Evolutionary conservation across 306 rosid genomes (phyloP).

Genomic region (Neltuma alba): DNA sequence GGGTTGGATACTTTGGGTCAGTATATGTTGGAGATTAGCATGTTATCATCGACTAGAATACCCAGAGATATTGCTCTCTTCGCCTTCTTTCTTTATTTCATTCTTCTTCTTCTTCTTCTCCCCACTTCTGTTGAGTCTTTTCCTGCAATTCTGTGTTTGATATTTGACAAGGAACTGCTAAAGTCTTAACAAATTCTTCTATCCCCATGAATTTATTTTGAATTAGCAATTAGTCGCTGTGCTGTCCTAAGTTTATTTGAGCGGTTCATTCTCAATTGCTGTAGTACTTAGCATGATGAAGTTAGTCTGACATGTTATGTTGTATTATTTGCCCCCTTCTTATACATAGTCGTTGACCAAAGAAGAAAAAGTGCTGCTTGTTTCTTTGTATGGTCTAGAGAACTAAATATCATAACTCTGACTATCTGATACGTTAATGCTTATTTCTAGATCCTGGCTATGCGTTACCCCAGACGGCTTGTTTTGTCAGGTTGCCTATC

Average conservation of each 20-base stretch:
- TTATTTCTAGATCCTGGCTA: slow-evolving; percentile 77
- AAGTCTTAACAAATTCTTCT: neutral
- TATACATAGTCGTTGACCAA: neutral
- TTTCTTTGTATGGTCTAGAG: neutral
- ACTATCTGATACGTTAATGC: slow-evolving; percentile 36
- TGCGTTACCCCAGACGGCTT: slow-evolving; percentile 91
- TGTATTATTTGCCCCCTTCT: neutral
- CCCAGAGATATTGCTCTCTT: neutral
- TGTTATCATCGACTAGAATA: neutral
- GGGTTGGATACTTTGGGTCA: neutral
- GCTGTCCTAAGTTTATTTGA: neutral
- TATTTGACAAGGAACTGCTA: neutral
- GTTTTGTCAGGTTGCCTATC: slow-evolving; percentile 85
- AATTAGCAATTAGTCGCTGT: neutral
- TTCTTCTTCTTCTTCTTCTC: neutral
- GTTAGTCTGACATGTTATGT: neutral
- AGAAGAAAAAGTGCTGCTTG: neutral
- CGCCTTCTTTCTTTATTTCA: neutral
- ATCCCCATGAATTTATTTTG: neutral
- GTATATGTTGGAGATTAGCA: neutral
- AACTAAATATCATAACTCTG: neutral
- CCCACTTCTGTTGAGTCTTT: neutral
- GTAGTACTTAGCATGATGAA: neutral
- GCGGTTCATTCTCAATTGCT: neutral
- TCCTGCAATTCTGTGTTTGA: neutral